Percentiles rank a stretch among this genome's conserved stretches.
Evolutionary conservation across 176 grass and related monocot species (phyloP).

Genomic region (Ensete glaucum): DNA sequence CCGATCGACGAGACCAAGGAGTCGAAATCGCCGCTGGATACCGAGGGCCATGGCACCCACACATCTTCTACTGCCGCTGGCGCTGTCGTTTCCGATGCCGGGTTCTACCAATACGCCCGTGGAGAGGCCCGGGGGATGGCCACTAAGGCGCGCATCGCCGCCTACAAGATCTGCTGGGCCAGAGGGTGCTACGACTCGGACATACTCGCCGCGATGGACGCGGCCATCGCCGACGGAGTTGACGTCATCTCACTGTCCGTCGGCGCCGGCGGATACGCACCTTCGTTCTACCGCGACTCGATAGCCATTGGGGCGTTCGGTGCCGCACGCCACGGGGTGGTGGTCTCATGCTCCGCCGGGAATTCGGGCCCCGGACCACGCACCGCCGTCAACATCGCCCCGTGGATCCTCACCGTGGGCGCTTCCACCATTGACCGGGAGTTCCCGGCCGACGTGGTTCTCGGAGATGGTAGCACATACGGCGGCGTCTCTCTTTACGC

Average conservation of each 20-base stretch:
- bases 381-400: conserved; percentile 61
- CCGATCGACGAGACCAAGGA: conserved; percentile 53
- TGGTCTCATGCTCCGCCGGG: conserved; percentile 69
- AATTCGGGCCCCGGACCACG: conserved; percentile 58
- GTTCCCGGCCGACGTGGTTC: conserved; percentile 54
- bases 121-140: conserved; percentile 64
- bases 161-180: conserved; percentile 89
- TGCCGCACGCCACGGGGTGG: conserved; percentile 44
- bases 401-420: conserved; percentile 77
- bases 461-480: conserved; percentile 44
- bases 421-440: conserved; percentile 68
- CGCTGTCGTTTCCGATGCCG: conserved; percentile 15
- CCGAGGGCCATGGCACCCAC: conserved; percentile 83
- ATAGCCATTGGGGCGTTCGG: conserved; percentile 74
- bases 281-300: conserved; percentile 41
- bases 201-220: conserved; percentile 73
- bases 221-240: conserved; percentile 59
- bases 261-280: conserved; percentile 36
- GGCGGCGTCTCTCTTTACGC: conserved; percentile 57
- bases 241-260: conserved; percentile 79
- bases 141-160: conserved; percentile 47
- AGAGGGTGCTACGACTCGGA: conserved; percentile 71
- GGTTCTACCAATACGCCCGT: conserved; percentile 45
- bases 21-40: conserved; percentile 64
- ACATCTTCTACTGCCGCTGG: conserved; percentile 72